Conservation (phyloP, 345 rosid species). For the Hypericum androsaemum region DNA sequence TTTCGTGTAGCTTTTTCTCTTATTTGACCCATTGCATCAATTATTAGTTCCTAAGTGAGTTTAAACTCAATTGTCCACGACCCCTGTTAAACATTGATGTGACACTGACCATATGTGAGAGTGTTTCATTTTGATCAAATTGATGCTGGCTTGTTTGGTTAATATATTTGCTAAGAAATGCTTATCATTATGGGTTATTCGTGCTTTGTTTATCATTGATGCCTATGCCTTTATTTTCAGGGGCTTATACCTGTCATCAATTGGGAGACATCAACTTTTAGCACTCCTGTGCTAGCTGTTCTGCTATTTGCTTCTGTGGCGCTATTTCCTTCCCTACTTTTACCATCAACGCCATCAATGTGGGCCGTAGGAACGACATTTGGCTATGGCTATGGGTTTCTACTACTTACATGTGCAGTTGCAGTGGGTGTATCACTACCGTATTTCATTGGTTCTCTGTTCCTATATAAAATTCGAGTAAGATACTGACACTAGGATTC, state of each 20-base stretch:
- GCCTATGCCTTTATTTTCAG: conserved; percentile 7
- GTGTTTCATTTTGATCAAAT: no score
- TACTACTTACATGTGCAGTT: conserved; percentile 17
- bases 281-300: conserved; percentile 10
- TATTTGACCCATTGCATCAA: no score
- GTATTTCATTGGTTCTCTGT: conserved; percentile 25
- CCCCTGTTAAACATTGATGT: no score
- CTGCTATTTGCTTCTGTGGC: conserved; percentile 20
- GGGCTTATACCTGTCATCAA: conserved; percentile 18
- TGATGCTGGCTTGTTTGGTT: no score
- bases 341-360: conserved; percentile 34
- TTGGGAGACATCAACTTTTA: conserved; percentile 24
- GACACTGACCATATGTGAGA: no score
- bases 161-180: no score
- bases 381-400: conserved; percentile 24
- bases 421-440: conserved; percentile 29
- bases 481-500: background rate
- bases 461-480: conserved; percentile 20
- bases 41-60: no score
- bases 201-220: no score
- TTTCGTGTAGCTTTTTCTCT: no score
- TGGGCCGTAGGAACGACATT: conserved; percentile 37
- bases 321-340: conserved; percentile 17
- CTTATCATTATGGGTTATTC: no score
- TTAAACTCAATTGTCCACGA: no score